A percentile compares a stretch with the other conserved stretches of the same genome.
These are phyloP conservation scores for Arachis monticola DNA, from an alignment of 331 rosid genomes.

Conservation along the genomic window DNA sequence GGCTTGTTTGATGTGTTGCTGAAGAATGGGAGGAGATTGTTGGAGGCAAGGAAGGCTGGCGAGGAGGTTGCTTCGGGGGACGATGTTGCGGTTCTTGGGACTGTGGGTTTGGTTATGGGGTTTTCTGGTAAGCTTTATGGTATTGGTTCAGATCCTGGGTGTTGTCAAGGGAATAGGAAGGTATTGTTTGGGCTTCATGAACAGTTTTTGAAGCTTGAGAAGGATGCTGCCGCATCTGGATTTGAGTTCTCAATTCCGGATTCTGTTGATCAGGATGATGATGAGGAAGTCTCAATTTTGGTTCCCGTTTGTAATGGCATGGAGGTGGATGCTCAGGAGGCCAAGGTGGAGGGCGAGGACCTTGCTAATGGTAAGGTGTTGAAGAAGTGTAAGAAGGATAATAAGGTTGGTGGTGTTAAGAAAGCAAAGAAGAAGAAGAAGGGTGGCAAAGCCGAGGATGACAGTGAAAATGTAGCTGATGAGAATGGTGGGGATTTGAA, in stretches of 20 bases:
- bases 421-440: constrained; percentile 52
- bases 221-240: constrained; percentile 61
- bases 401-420: constrained; percentile 43
- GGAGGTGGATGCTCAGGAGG: constrained; percentile 33
- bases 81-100: constrained; percentile 54
- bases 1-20: constrained; percentile 65
- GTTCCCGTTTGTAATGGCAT: constrained; percentile 51
- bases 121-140: constrained; percentile 70
- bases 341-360: constrained; percentile 23
- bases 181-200: constrained; percentile 67
- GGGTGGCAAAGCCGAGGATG: constrained; percentile 39
- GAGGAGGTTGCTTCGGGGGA: constrained; percentile 51
- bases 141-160: constrained; percentile 74
- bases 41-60: constrained; percentile 67
- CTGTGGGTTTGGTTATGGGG: constrained; percentile 58
- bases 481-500: constrained; percentile 45
- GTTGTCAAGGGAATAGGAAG: constrained; percentile 87
- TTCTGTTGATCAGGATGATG: constrained; percentile 50
- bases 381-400: constrained; percentile 12
- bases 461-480: constrained; percentile 34
- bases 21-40: constrained; percentile 60
- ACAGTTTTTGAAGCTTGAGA: constrained; percentile 78
- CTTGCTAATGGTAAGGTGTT: constrained; percentile 27
- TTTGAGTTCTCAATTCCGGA: constrained; percentile 56
- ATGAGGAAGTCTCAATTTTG: constrained; percentile 62